Conservation (phyloP, 2,329 filamentous ascomycete genomes). For the Exserohilum rostratum region DNA sequence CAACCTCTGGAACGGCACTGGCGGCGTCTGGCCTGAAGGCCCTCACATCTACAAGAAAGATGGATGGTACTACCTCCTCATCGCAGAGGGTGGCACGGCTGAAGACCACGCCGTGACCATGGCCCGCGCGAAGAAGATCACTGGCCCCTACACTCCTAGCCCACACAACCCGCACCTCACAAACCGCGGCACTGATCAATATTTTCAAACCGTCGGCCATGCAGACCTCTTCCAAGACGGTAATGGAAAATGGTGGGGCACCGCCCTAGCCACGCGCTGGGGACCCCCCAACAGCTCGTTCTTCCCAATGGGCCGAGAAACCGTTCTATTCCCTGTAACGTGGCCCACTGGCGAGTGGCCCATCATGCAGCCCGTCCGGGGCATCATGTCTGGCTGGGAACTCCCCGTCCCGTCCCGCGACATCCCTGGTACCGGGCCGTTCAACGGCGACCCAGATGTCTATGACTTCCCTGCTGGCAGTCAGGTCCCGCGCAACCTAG, state of each 20-base stretch:
- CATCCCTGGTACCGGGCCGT: slow-evolving; percentile 47
- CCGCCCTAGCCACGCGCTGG: slow-evolving; percentile 30
- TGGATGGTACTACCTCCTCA: slow-evolving; percentile 41
- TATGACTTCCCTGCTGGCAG: slow-evolving; percentile 54
- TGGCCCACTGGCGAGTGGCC: slow-evolving; percentile 53
- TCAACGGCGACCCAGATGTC: slow-evolving; percentile 53
- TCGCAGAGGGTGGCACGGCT: slow-evolving; percentile 46
- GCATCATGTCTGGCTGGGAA: slow-evolving; percentile 51
- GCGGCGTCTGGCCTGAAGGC: slow-evolving; percentile 38
- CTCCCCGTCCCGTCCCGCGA: slow-evolving; percentile 46
- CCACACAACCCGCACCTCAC: slow-evolving; percentile 48
- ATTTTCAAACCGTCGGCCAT: slow-evolving; percentile 42
- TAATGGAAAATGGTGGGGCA: slow-evolving; percentile 33
- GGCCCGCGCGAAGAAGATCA: slow-evolving; percentile 40
- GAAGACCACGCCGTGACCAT: slow-evolving; percentile 45
- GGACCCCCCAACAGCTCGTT: slow-evolving; percentile 9
- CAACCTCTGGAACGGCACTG: slow-evolving; percentile 27
- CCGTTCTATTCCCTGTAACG: slow-evolving; percentile 30
- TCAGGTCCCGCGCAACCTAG: slow-evolving; percentile 57
- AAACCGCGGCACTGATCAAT: slow-evolving; percentile 41
- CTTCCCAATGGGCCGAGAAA: slow-evolving; percentile 39
- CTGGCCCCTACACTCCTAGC: slow-evolving; percentile 44
- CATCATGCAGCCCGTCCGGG: slow-evolving; percentile 48
- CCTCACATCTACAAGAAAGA: slow-evolving; percentile 49
- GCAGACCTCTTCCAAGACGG: slow-evolving; percentile 38